phyloP scores from a whole-genome alignment of 2,329 filamentous ascomycete species.

The Sodiomyces alkalinus region DNA sequence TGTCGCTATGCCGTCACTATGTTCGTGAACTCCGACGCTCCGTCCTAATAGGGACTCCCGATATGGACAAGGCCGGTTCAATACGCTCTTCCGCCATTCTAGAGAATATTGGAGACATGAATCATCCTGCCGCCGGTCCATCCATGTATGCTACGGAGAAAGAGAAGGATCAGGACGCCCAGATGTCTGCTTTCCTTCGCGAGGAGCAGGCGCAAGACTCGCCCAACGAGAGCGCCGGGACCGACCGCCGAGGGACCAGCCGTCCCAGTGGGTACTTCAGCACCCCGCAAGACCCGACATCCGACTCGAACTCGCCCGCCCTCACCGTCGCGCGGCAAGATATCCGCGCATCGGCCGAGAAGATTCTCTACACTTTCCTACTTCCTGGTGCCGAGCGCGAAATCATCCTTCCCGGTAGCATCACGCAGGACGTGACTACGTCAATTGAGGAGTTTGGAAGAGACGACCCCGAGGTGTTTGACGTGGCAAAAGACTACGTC shows the following conservation, averaged over 20 bases:
- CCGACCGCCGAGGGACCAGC: constrained; percentile 20
- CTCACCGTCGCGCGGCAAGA: constrained; percentile 80
- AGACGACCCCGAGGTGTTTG: constrained; percentile 94
- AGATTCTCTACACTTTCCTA: constrained; percentile 96
- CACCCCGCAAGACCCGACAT: constrained; percentile 44
- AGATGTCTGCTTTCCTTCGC: constrained; percentile 80
- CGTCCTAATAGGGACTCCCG: constrained; percentile 83
- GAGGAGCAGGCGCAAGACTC: constrained; percentile 45
- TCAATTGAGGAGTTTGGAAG: constrained; percentile 82
- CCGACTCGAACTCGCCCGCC: constrained; percentile 68
- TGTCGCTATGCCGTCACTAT: constrained; percentile 94
- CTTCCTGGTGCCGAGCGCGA: constrained; percentile 92
- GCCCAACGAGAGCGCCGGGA: constrained; percentile 32
- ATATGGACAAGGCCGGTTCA: constrained; percentile 65
- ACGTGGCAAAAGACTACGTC: constrained; percentile 95
- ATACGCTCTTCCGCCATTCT: constrained; percentile 74
- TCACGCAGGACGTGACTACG: constrained; percentile 71
- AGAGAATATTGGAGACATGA: constrained; percentile 56
- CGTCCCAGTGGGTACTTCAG: constrained; percentile 41
- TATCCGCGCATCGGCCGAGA: constrained; percentile 85
- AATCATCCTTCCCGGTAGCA: constrained; percentile 79
- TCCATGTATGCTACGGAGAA: constrained; percentile 51
- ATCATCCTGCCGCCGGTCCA: constrained; percentile 40
- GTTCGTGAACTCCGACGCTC: constrained; percentile 89
- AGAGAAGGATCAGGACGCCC: constrained; percentile 69